phyloP scores from a whole-genome alignment of 1,284 basidiomycete genomes.

The Boletus hoseneyae region DNA sequence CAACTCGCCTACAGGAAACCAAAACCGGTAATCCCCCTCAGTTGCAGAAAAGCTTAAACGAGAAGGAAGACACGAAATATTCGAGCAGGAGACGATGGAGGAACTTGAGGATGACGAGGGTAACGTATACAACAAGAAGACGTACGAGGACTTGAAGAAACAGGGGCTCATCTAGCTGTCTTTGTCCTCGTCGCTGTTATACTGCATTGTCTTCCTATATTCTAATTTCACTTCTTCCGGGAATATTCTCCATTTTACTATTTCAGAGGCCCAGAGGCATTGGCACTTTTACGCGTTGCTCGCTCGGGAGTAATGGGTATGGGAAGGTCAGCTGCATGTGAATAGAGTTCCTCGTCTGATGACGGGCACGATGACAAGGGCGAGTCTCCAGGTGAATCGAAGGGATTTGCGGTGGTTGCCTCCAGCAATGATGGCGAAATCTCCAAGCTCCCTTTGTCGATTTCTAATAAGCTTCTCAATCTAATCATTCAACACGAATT shows the following conservation, averaged over 20 bases:
- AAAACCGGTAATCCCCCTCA: constrained; percentile 30
- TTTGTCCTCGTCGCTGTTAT: constrained; percentile 4
- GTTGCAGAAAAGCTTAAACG: constrained; percentile 95
- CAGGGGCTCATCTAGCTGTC: constrained; percentile 72
- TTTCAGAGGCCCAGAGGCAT: constrained; percentile 8
- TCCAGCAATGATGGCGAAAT: constrained; percentile 49
- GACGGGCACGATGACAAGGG: constrained; percentile 70
- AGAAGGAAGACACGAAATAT: constrained; percentile 89
- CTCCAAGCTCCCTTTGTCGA: constrained; percentile 47
- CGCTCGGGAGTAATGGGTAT: constrained; percentile 51
- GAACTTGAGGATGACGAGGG: constrained; percentile 97
- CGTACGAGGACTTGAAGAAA: constrained; percentile 89
- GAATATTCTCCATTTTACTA: constrained; percentile 10
- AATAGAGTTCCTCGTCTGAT: constrained; percentile 79
- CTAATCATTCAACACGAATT: constrained; percentile 1
- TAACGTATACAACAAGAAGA: constrained; percentile 91
- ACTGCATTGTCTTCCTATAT: constrained; percentile 10
- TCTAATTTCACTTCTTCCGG: background rate
- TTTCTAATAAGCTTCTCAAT: constrained; percentile 40
- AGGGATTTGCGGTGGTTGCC: constrained; percentile 54
- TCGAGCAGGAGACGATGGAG: constrained; percentile 90
- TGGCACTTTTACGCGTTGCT: constrained; percentile 31
- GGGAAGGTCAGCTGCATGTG: constrained; percentile 61
- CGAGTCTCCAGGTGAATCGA: constrained; percentile 62
- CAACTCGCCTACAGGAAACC: background rate